These are phyloP conservation scores for Sphagnum contortum DNA, from an alignment of 225 moss, liverwort and hornwort species.

Conservation along the genomic window DNA sequence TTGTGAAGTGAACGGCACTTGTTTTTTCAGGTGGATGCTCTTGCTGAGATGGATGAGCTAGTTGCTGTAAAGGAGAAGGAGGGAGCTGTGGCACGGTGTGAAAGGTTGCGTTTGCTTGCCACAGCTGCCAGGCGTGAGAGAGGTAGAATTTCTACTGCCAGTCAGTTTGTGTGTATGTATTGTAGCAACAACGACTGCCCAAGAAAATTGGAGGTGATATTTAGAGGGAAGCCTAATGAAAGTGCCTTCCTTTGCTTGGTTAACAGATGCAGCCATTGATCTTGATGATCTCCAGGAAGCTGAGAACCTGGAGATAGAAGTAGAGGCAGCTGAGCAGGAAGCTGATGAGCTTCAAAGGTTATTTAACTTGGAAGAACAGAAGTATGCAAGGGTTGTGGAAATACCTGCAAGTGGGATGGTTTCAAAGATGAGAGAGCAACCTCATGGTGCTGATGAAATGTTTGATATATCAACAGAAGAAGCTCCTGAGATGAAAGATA, in stretches of 20 bases:
- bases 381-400: conserved; percentile 7
- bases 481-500: too few species aligned
- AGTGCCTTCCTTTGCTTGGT: too few species aligned
- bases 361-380: conserved; percentile 17
- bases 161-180: too few species aligned
- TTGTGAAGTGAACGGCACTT: too few species aligned
- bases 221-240: too few species aligned
- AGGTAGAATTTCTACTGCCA: too few species aligned
- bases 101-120: conserved; percentile 30
- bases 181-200: too few species aligned
- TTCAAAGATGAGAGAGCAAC: too few species aligned
- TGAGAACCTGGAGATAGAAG: conserved; percentile 28
- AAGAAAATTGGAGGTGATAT: too few species aligned
- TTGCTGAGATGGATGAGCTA: conserved; percentile 19
- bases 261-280: conserved; percentile 18
- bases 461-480: too few species aligned
- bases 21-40: conserved; percentile 1
- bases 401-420: too few species aligned
- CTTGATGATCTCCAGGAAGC: conserved; percentile 36
- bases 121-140: conserved; percentile 35
- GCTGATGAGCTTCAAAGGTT: conserved; percentile 22
- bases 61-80: conserved; percentile 26
- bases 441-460: too few species aligned
- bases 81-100: conserved; percentile 30
- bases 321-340: conserved; percentile 26